Evolutionary conservation across 2,329 filamentous ascomycete genomes (phyloP).

Genomic region (Fusarium nelsonii): DNA sequence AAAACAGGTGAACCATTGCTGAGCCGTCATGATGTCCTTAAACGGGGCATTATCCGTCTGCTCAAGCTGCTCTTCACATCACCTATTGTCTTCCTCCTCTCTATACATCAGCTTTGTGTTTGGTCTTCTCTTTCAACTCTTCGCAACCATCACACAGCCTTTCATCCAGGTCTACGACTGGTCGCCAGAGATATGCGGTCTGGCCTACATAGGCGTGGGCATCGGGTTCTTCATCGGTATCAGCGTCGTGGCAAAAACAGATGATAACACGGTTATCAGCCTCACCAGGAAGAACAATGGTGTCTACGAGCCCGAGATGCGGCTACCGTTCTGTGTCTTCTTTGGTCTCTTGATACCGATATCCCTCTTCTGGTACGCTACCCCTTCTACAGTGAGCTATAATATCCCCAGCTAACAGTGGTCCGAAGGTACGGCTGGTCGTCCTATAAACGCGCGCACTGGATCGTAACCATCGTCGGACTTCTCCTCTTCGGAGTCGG

Average conservation of each 20-base stretch:
- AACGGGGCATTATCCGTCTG: background rate
- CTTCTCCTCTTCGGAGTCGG: background rate
- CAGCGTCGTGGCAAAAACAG: background rate
- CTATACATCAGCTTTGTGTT: constrained; percentile 52
- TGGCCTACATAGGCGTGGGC: background rate
- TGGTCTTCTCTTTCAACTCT: constrained; percentile 64
- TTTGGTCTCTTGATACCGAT: background rate
- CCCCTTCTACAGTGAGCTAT: no score
- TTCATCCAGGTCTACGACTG: background rate
- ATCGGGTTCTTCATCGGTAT: background rate
- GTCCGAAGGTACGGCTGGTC: background rate
- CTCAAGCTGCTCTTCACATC: background rate
- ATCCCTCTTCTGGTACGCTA: background rate
- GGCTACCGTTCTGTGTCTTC: background rate
- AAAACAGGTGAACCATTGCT: no score
- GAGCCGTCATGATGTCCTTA: no score
- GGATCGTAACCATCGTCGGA: background rate
- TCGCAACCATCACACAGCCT: background rate
- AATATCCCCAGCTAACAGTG: no score
- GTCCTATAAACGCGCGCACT: background rate
- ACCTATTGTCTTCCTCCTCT: background rate
- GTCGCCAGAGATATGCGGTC: background rate
- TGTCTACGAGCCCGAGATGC: background rate
- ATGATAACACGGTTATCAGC: background rate
- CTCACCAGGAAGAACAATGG: background rate